phyloP scores from a whole-genome alignment of 2,329 filamentous ascomycete genomes.

The Zasmidium cellare region DNA sequence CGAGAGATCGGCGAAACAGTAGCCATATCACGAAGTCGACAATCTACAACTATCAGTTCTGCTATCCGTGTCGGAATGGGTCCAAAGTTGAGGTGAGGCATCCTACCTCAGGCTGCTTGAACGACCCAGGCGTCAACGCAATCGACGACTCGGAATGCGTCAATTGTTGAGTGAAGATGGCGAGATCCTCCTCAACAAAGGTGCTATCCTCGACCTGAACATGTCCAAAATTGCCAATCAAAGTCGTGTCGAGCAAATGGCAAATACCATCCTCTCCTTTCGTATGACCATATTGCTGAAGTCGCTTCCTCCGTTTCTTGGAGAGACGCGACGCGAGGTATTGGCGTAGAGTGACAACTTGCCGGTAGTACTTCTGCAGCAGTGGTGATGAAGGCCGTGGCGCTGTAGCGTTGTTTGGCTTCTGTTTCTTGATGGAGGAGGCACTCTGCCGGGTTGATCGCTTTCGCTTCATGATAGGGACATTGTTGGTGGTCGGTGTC shows the following conservation, averaged over 20 bases:
- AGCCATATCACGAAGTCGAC: conserved; percentile 64
- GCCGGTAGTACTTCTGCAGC: conserved; percentile 27
- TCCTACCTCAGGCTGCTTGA: conserved; percentile 47
- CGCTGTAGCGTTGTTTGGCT: not conserved
- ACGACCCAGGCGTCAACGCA: conserved; percentile 24
- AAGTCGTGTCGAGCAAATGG: conserved; percentile 65
- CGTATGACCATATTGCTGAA: conserved; percentile 21
- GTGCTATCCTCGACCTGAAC: conserved; percentile 30
- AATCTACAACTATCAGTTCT: conserved; percentile 38
- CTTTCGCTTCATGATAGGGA: conserved; percentile 25
- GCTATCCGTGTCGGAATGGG: too few relatives aligned
- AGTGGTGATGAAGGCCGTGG: conserved; percentile 20
- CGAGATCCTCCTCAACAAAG: conserved; percentile 41
- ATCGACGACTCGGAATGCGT: conserved; percentile 28
- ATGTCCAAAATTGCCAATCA: conserved; percentile 59
- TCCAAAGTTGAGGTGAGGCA: too few relatives aligned
- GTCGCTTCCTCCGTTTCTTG: conserved; percentile 23
- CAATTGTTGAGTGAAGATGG: conserved; percentile 47
- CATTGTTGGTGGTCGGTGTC: not conserved
- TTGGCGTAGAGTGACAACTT: conserved; percentile 29
- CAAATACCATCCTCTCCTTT: conserved; percentile 43
- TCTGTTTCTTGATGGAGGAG: conserved; percentile 16
- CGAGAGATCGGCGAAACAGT: conserved; percentile 63
- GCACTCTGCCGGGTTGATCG: conserved; percentile 9
- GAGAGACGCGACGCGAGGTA: conserved; percentile 28